phyloP scores from a whole-genome alignment of 192 early-diverging fungal genomes.

The Lunasporangiospora selenospora region DNA sequence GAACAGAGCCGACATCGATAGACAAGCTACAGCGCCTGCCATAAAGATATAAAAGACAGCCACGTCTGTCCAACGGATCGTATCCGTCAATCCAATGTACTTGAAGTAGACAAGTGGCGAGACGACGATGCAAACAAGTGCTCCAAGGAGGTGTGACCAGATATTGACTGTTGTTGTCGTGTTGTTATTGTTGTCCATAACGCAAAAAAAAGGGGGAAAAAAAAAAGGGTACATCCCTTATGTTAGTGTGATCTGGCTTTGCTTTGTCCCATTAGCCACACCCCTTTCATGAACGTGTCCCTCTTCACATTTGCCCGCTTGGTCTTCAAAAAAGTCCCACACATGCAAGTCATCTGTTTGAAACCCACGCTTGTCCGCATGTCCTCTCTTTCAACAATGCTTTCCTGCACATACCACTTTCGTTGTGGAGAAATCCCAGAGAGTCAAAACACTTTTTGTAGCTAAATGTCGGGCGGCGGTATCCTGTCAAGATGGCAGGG shows the following conservation, averaged over 20 bases:
- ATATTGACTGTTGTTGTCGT: conserved; percentile 69
- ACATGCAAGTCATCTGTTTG: no score
- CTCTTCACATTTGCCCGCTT: no score
- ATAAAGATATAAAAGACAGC: conserved; percentile 79
- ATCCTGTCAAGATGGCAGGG: conserved; percentile 78
- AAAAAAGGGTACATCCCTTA: no score
- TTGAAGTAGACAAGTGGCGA: conserved; percentile 55
- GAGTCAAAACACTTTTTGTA: conserved; percentile 78
- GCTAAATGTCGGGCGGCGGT: conserved; percentile 79
- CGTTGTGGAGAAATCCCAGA: conserved; percentile 89
- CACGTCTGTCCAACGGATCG: conserved; percentile 67
- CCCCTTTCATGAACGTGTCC: no score
- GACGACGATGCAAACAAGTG: conserved; percentile 60
- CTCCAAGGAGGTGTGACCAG: conserved; percentile 84
- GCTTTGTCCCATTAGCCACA: no score
- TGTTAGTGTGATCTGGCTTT: no score
- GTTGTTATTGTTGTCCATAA: neutral
- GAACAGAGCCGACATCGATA: conserved; percentile 80
- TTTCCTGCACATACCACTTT: conserved; percentile 76
- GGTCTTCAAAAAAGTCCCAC: no score
- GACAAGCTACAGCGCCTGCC: conserved; percentile 75
- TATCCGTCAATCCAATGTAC: conserved; percentile 46
- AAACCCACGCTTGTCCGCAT: neutral
- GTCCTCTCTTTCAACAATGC: neutral
- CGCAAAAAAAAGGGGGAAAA: no score